phyloP scores from a whole-genome alignment of 1,284 basidiomycete species.

The Cryptococcus sp. region DNA sequence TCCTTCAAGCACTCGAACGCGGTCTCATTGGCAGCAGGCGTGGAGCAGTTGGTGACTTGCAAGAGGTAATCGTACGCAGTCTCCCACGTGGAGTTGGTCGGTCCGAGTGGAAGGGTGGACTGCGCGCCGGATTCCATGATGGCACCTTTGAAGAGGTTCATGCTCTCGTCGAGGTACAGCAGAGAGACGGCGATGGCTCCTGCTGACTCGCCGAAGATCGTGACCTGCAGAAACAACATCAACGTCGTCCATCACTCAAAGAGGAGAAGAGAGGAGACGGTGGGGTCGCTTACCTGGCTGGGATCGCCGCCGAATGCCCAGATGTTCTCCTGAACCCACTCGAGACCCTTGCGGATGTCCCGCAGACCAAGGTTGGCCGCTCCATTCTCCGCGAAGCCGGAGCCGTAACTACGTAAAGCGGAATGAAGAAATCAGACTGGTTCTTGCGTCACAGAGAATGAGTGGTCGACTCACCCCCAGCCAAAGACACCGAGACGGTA shows the following conservation, averaged over 20 bases:
- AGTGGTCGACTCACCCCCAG: slow-evolving; percentile 36
- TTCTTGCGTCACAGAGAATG: background rate
- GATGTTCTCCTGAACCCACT: slow-evolving; percentile 58
- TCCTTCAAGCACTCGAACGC: slow-evolving; percentile 43
- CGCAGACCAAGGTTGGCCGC: slow-evolving; percentile 50
- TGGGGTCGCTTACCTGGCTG: slow-evolving; percentile 33
- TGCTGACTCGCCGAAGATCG: slow-evolving; percentile 52
- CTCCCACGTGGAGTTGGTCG: slow-evolving; percentile 34
- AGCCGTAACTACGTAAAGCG: slow-evolving; percentile 27
- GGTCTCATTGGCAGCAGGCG: slow-evolving; percentile 1
- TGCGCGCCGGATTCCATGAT: slow-evolving; percentile 53
- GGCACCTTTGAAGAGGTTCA: slow-evolving; percentile 46
- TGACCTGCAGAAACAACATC: slow-evolving; percentile 25
- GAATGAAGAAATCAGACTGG: background rate
- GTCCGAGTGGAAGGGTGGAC: slow-evolving; percentile 33
- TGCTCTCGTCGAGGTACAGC: slow-evolving; percentile 37
- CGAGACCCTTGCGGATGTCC: slow-evolving; percentile 55
- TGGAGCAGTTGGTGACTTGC: slow-evolving; percentile 13
- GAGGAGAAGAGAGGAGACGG: background rate
- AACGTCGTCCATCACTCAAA: background rate
- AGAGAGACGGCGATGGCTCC: slow-evolving; percentile 47
- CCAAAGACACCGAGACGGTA: slow-evolving; percentile 57
- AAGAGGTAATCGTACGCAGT: slow-evolving; percentile 38
- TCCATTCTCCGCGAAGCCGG: slow-evolving; percentile 38
- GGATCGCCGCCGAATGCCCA: slow-evolving; percentile 57